phyloP scores from a whole-genome alignment of 1,284 basidiomycete species.

The Apiotrichum gamsii region DNA sequence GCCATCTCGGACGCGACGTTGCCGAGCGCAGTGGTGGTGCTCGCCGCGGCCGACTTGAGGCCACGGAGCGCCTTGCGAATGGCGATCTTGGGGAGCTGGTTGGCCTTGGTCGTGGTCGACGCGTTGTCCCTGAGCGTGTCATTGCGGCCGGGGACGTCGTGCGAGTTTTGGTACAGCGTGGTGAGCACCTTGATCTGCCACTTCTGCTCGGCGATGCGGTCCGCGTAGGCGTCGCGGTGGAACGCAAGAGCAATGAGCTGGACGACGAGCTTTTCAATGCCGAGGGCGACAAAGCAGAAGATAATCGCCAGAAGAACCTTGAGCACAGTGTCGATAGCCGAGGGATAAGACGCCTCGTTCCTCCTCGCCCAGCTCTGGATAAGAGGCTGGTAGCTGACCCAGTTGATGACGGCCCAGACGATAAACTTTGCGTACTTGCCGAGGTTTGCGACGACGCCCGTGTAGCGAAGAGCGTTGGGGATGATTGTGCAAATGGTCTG shows the following conservation, averaged over 20 bases:
- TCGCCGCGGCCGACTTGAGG: slow-evolving; percentile 65
- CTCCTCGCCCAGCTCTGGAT: slow-evolving; percentile 45
- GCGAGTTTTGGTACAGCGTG: slow-evolving; percentile 70
- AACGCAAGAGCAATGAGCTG: slow-evolving; percentile 74
- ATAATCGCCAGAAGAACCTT: slow-evolving; percentile 61
- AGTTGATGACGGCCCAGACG: slow-evolving; percentile 61
- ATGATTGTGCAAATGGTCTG: slow-evolving; percentile 66
- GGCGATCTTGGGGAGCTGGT: slow-evolving; percentile 57
- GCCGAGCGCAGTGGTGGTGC: slow-evolving; percentile 72
- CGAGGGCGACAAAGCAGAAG: slow-evolving; percentile 64
- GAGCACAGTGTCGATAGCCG: slow-evolving; percentile 23
- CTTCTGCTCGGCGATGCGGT: slow-evolving; percentile 78
- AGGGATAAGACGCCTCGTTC: slow-evolving; percentile 10
- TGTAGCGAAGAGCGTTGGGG: slow-evolving; percentile 62
- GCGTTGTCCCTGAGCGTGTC: slow-evolving; percentile 57
- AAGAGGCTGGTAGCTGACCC: slow-evolving; percentile 64
- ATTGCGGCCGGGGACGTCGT: slow-evolving; percentile 60
- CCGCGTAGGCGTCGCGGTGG: slow-evolving; percentile 83
- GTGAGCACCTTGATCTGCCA: slow-evolving; percentile 68
- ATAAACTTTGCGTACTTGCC: slow-evolving; percentile 61
- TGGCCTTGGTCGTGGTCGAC: slow-evolving; percentile 44
- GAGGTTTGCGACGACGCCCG: slow-evolving; percentile 66
- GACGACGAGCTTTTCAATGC: slow-evolving; percentile 78
- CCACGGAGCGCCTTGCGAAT: slow-evolving; percentile 69
- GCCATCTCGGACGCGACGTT: slow-evolving; percentile 55